Evolutionary conservation across 108 stramenopile species (phyloP).

Genomic region (Schizochytrium sp.): DNA sequence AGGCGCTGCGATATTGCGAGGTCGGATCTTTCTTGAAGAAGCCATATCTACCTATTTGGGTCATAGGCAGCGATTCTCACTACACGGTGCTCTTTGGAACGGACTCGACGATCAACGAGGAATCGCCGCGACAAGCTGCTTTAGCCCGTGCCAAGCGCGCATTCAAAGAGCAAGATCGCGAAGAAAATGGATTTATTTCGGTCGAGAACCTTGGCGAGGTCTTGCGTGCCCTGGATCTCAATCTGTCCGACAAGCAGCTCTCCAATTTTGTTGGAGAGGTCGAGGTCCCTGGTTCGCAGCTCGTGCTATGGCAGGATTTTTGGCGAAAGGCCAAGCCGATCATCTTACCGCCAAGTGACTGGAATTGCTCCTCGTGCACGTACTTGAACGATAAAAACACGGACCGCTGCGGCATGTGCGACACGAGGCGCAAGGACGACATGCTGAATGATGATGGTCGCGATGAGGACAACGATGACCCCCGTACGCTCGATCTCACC

Average conservation of each 20-base stretch:
- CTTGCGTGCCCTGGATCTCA: neutral
- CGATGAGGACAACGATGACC: neutral
- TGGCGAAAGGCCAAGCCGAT: neutral
- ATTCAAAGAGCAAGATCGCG: conserved; percentile 18
- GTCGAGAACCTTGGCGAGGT: conserved; percentile 4
- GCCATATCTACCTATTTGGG: conserved; percentile 68
- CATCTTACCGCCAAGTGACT: neutral
- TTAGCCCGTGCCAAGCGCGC: neutral
- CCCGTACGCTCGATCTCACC: neutral
- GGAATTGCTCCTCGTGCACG: conserved; percentile 12
- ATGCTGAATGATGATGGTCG: neutral
- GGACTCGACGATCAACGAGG: conserved; percentile 32
- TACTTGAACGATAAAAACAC: neutral
- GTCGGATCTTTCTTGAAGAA: conserved; percentile 72
- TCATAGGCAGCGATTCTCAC: conserved; percentile 67
- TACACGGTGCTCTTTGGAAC: conserved; percentile 70
- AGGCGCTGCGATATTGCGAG: conserved; percentile 62
- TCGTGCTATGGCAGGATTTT: neutral
- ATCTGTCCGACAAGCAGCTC: neutral
- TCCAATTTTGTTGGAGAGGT: neutral
- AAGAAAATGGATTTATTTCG: neutral
- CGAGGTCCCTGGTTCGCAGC: neutral
- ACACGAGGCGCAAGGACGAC: neutral
- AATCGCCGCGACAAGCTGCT: neutral
- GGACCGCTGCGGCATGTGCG: neutral